Evolutionary conservation across 2,329 filamentous ascomycete genomes (phyloP), one percentile per base, ranked within the genome.

Genomic region (Pezicula carpinea): DNA sequence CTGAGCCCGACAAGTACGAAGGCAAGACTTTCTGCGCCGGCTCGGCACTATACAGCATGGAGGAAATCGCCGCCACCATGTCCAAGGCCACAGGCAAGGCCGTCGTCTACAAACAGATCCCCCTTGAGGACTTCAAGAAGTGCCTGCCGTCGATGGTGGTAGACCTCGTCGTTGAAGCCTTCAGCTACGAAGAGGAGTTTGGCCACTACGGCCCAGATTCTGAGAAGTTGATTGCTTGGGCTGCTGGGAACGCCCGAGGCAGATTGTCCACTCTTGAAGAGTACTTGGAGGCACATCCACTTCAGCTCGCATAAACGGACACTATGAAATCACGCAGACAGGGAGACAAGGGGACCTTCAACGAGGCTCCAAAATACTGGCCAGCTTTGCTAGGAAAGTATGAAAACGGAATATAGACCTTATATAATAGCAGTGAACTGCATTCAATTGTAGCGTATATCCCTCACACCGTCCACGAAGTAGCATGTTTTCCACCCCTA

Each of bases 11-110:
- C 0, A 64, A 65, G 40, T 69, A 69, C 19, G 61, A 69, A 3
- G 71, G 71, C 13, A 69, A 69, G 51, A 66, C 59, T 3, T 64
- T 80, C 23, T 63, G 66, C 15, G 76, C 66, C 0, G 74, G 74
- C 0, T 57, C 59, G 14, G 63, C 64, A 64, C 43, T 71, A 14
- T 55, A 53, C 33, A 48, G 18, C 19, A 33, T 45, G 31, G 48
- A 47, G 17, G 42, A 54, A 13, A 42, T 51, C 8, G 43, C 19
- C 4, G 44, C 18, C 13, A 43, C 43, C 4, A 17, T 53, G 13
- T 44, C 36, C 4, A 54, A 45, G 39, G 7, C 32, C 4, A 45
- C 52, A 6, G 52, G 54, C 3, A 52, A 53, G 45, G 47, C 38
- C 7, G 40, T 55, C 10, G 39, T 47, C n/a, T 53, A 51, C 18